These are phyloP conservation scores for Leccinum subgranulosum DNA, from an alignment of 768 basidiomycete genomes.

Conservation along the genomic window DNA sequence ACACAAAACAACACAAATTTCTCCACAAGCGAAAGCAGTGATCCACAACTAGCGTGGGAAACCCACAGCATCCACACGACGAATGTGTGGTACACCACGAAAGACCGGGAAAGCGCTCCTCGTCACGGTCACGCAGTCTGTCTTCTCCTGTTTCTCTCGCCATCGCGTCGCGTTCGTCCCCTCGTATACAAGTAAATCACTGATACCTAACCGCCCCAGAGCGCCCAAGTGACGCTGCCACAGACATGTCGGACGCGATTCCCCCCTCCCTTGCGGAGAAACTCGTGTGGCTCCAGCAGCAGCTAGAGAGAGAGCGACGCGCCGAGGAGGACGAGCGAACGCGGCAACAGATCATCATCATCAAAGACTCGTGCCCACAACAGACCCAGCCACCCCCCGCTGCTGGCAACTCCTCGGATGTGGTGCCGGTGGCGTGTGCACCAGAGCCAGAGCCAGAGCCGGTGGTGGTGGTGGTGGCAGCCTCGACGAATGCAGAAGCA, in stretches of 20 bases:
- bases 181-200: not conserved
- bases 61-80: no score
- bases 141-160: not conserved
- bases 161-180: not conserved
- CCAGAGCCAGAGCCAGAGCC: no score
- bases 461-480: no score
- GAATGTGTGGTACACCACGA: no score
- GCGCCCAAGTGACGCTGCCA: not conserved
- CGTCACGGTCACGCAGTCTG: no score
- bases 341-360: not conserved
- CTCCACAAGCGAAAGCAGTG: no score
- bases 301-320: not conserved
- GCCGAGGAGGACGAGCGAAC: not conserved
- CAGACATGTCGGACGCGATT: not conserved
- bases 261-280: not conserved
- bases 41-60: no score
- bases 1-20: no score
- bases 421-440: no score
- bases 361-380: not conserved
- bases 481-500: not conserved
- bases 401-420: no score
- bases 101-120: no score
- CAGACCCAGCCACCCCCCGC: not conserved
- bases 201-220: not conserved
- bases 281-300: not conserved